Base-by-base conservation (phyloP, 1,284 basidiomycete genomes). In the Puccinia triticina region DNA sequence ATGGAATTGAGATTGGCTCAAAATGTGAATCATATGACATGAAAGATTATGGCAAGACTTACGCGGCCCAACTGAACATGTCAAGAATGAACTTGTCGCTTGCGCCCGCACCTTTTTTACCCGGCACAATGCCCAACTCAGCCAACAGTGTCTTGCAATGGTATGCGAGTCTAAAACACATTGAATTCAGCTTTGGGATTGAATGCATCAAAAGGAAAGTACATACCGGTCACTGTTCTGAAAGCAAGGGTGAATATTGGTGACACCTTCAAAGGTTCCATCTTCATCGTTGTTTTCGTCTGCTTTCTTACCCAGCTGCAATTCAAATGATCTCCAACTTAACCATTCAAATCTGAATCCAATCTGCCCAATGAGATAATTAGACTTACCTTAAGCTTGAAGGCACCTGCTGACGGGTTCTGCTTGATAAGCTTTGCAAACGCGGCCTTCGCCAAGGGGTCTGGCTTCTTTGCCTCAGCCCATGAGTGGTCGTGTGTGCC, bases 51-150 rank as follows among this genome's bases (percentile, higher is more conserved):
- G 26, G 21, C 8, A 46, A 11, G 21, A 72, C 40, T 46, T n/a
- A 72, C 69, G n/a, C 29, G 69, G 8, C 29, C 69, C 69, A 72
- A 3, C 8, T 21, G 34, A 37, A 46, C 66, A 69, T 69, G 32
- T 69, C 66, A 7, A 69, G 32, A 10, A 69, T n/a, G 40, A 72
- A 72, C 21, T 72, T 43, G 48, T 72, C 69, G 10, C 69, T 26
- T 11, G 46, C 69, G 26, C 48, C 32, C 7, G 40, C 48, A 16
- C 69, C 48, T 43, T 21, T 4, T 23, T 50, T 40, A 37, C 46
- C 69, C n/a, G 69, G 69, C 4, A 43, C n/a, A 21, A 72, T 14
- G 26, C 46, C n/a, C n/a, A 46, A 4, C 7, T 43, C 69, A n/a
- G 3, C 12, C 14, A 72, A 7, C 5, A 72, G 12, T 18, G 4